phyloP scores from a whole-genome alignment of 768 basidiomycete species.

The Clavulina sp. region DNA sequence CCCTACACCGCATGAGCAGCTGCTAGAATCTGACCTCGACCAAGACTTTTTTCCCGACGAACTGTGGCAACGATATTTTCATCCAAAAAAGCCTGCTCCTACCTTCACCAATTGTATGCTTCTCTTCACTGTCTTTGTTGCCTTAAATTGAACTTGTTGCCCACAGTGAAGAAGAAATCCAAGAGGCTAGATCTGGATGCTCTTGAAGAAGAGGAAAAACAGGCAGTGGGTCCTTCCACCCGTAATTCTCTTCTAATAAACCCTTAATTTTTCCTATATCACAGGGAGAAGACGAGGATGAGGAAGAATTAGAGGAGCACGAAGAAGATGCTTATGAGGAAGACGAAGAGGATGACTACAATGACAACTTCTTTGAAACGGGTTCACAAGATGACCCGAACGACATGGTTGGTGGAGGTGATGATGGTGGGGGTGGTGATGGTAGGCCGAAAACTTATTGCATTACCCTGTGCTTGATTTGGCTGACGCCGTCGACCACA shows the following conservation, averaged over 20 bases:
- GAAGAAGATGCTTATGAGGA: constrained; percentile 61
- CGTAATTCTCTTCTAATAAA: not conserved
- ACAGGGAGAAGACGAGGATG: constrained; percentile 58
- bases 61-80: constrained; percentile 65
- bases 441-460: not conserved
- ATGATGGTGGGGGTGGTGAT: constrained; percentile 43
- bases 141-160: not conserved
- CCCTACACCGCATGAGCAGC: constrained; percentile 34
- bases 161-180: constrained; percentile 15
- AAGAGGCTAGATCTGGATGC: constrained; percentile 45
- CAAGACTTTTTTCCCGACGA: constrained; percentile 61
- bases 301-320: constrained; percentile 42
- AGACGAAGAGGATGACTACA: constrained; percentile 83
- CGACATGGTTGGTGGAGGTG: constrained; percentile 54
- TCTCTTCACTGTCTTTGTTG: constrained; percentile 3
- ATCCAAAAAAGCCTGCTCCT: constrained; percentile 50
- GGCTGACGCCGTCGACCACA: not conserved
- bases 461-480: not conserved
- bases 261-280: not conserved
- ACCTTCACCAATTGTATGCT: no score
- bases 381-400: constrained; percentile 71
- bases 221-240: constrained; percentile 19
- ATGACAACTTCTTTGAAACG: constrained; percentile 81
- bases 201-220: constrained; percentile 42
- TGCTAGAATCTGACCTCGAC: constrained; percentile 55